A percentile compares a stretch with the other conserved stretches of the same genome.
Conservation (phyloP, 176 grass and related monocot genomes). For the Typha latifolia region DNA sequence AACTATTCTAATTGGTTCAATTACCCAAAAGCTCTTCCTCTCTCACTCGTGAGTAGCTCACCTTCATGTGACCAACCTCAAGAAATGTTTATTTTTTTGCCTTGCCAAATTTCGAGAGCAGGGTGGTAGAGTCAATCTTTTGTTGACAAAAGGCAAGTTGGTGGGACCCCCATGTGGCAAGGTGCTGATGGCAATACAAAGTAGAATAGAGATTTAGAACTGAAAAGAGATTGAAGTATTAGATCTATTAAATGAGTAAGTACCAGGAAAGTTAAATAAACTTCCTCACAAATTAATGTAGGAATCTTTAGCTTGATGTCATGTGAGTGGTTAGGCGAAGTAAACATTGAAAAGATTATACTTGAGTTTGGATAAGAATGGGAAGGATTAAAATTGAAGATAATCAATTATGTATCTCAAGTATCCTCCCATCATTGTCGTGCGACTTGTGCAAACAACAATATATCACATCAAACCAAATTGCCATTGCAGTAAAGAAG, state of each 20-base stretch:
- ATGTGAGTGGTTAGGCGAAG: slow-evolving; percentile 7
- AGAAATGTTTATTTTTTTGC: neutral
- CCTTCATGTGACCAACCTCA: slow-evolving; percentile 45
- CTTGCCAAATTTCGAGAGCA: neutral
- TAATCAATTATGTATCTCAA: neutral
- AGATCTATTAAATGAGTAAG: slow-evolving; percentile 4
- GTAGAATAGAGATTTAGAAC: neutral
- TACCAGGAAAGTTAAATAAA: too few relatives aligned
- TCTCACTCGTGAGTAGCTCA: slow-evolving; percentile 3
- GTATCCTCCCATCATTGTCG: neutral
- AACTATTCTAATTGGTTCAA: neutral
- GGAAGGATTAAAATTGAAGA: neutral
- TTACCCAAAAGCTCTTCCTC: neutral
- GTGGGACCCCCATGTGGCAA: slow-evolving; percentile 20
- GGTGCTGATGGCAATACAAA: slow-evolving; percentile 1
- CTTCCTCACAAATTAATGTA: neutral
- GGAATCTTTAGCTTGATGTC: slow-evolving; percentile 1
- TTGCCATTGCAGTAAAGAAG: neutral
- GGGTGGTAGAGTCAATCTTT: slow-evolving; percentile 26
- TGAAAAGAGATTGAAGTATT: slow-evolving; percentile 4
- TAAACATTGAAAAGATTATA: neutral
- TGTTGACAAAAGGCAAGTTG: slow-evolving; percentile 23
- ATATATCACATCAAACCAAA: too few relatives aligned
- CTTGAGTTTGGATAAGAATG: slow-evolving; percentile 3
- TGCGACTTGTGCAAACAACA: too few relatives aligned